Evolutionary conservation across 805 yeast genomes (phyloP), one percentile per base, ranked within the genome.

Genomic region (Lachancea sp.): DNA sequence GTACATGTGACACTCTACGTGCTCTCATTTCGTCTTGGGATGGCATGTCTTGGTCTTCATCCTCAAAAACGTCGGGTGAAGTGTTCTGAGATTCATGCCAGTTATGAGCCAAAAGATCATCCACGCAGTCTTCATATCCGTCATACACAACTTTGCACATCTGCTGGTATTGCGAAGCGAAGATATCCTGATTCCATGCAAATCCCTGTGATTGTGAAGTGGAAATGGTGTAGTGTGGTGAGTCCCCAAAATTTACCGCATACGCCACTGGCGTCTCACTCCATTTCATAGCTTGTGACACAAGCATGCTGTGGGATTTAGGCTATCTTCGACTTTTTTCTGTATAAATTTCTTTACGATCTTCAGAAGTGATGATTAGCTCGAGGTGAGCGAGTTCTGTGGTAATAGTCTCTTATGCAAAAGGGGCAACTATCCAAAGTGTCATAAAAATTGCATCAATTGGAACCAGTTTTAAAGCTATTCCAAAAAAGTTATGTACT

Each of bases 181-280:
- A 83, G 34, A 81, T 61, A 51, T 82, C 89, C 53, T 82, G 89
- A 55, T 83, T 82, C 75, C 86, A 83, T 2, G 74, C 60, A 51
- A 82, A 83, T 2, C 92, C 92, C 54, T 83, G 89, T 23, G 81
- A 72, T 51, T 80, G 83, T 18, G 61, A 47, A 8, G 52, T 42
- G 2, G 55, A 42, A 9, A 57, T 32, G 9, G 54, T 45, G 29
- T 40, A 56, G 28, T 46, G 45, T 24, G 40, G 46, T 17, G 45
- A 35, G 21, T 41, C 42, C 12, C 40, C 43, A 25, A 43, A 48
- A 7, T 46, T 40, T 11, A 44, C 42, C 16, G 51, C 45, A 31
- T 52, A 52, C 6, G 46, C 56, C 40, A 52, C 47, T 2, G 49
- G 41, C 11, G 50, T 49, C 28, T 52, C 56, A 26, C 50, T 50